Conservation (phyloP, 169 alveolate species). For the Babesia sp. region DNA sequence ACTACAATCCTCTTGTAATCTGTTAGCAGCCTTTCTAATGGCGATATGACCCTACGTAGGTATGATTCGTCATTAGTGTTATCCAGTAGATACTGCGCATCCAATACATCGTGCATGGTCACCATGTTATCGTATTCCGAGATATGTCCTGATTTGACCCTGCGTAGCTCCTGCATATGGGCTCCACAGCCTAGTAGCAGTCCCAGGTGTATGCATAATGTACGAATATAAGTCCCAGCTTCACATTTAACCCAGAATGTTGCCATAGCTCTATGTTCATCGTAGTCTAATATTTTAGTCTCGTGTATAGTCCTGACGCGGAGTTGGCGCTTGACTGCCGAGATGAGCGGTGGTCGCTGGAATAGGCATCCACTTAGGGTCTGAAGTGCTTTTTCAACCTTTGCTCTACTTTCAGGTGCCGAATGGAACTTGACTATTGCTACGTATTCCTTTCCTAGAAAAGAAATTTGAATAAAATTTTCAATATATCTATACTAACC, state of each 20-base stretch:
- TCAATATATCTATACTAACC: constrained; percentile 73
- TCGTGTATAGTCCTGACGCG: constrained; percentile 98
- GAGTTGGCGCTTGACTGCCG: constrained; percentile 99
- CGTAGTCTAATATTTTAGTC: constrained; percentile 95
- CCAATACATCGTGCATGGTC: constrained; percentile 99
- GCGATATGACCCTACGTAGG: constrained; percentile 95
- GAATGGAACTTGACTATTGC: constrained; percentile 95
- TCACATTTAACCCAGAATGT: constrained; percentile 98
- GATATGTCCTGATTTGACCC: constrained; percentile 96
- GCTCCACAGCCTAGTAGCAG: constrained; percentile 98
- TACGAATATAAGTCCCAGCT: constrained; percentile 99
- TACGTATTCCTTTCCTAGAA: constrained; percentile 94
- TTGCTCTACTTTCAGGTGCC: constrained; percentile 78
- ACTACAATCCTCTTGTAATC: constrained; percentile 96
- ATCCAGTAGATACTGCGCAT: constrained; percentile 93
- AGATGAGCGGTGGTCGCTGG: constrained; percentile 98
- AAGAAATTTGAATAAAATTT: no score
- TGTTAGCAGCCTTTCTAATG: constrained; percentile 94
- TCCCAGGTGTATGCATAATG: constrained; percentile 99
- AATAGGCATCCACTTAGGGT: constrained; percentile 96
- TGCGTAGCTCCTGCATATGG: constrained; percentile 99
- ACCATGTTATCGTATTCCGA: constrained; percentile 96
- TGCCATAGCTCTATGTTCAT: constrained; percentile 93
- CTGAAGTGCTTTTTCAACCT: constrained; percentile 83
- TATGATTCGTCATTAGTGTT: constrained; percentile 94